phyloP scores from a whole-genome alignment of 768 basidiomycete genomes.

The Dentipellis fragilis region DNA sequence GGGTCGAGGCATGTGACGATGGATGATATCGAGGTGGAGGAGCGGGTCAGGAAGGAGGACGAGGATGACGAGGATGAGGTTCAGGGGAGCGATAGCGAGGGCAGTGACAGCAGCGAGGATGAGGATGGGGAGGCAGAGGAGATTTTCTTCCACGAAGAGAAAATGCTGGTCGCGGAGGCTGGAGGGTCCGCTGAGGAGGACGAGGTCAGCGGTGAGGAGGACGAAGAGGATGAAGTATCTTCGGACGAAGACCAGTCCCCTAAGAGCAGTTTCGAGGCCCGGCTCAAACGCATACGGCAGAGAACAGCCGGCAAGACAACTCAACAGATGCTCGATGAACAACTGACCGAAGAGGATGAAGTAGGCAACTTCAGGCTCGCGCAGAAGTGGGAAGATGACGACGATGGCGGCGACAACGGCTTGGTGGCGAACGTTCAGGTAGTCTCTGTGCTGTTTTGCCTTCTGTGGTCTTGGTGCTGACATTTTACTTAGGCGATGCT shows the following conservation, averaged over 20 bases:
- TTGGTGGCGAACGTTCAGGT: constrained; percentile 16
- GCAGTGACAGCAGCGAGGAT: constrained; percentile 2
- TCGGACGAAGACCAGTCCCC: constrained; percentile 28
- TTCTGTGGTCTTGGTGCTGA: constrained; percentile 6
- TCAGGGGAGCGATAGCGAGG: background rate
- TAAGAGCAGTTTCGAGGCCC: constrained; percentile 24
- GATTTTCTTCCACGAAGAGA: constrained; percentile 36
- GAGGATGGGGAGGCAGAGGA: constrained; percentile 26
- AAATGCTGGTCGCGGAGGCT: constrained; percentile 27
- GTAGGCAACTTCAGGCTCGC: constrained; percentile 21
- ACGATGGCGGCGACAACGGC: constrained; percentile 17
- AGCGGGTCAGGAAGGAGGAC: constrained; percentile 39
- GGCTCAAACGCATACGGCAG: constrained; percentile 24
- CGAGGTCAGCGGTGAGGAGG: constrained; percentile 10
- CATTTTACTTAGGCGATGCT: constrained; percentile 19
- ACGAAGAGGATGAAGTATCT: constrained; percentile 22
- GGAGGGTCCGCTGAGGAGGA: constrained; percentile 9
- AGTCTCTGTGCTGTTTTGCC: background rate
- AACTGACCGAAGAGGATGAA: constrained; percentile 26
- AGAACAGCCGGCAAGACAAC: constrained; percentile 12
- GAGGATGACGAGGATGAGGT: constrained; percentile 21
- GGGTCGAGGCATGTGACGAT: constrained; percentile 45
- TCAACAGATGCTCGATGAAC: constrained; percentile 8
- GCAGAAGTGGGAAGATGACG: constrained; percentile 14
- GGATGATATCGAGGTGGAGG: constrained; percentile 55